Evolutionary conservation across 2,329 filamentous ascomycete genomes (phyloP).

Genomic region (Fonsecaea nubica): DNA sequence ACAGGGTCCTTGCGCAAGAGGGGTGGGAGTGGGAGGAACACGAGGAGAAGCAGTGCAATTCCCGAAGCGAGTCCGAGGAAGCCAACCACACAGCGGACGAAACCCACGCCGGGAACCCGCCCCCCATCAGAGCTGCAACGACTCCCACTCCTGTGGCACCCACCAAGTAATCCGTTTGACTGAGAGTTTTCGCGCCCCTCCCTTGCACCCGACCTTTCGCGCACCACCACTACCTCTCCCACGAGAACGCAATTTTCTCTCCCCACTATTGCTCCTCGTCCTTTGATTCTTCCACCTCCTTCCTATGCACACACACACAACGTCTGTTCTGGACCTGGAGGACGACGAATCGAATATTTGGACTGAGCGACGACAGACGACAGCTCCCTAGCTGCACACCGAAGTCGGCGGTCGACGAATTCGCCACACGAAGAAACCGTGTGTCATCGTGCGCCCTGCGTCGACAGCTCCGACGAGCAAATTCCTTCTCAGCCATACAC

Average conservation of each 20-base stretch:
- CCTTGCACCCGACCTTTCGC: constrained; percentile 14
- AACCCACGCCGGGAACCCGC: constrained; percentile 10
- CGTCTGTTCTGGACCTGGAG: background rate
- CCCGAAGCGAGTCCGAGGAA: constrained; percentile 16
- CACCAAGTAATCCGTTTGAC: background rate
- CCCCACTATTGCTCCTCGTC: constrained; percentile 9
- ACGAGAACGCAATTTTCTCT: constrained; percentile 11
- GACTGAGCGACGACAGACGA: background rate
- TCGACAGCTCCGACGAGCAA: background rate
- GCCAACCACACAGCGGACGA: background rate
- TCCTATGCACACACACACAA: background rate
- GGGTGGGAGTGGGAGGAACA: constrained; percentile 1
- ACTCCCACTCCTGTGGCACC: constrained; percentile 11
- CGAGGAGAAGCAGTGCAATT: constrained; percentile 14
- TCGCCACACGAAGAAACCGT: constrained; percentile 8
- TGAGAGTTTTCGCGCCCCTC: constrained; percentile 17
- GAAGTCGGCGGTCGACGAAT: background rate
- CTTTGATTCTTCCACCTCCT: constrained; percentile 2
- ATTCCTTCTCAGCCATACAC: background rate
- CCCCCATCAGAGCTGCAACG: background rate
- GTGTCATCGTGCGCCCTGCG: constrained; percentile 27
- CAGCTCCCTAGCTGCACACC: background rate
- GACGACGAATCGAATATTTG: background rate
- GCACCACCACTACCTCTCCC: background rate
- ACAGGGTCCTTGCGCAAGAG: background rate